Conservation (phyloP, 2,329 filamentous ascomycete species). For the Talaromyces sp. region DNA sequence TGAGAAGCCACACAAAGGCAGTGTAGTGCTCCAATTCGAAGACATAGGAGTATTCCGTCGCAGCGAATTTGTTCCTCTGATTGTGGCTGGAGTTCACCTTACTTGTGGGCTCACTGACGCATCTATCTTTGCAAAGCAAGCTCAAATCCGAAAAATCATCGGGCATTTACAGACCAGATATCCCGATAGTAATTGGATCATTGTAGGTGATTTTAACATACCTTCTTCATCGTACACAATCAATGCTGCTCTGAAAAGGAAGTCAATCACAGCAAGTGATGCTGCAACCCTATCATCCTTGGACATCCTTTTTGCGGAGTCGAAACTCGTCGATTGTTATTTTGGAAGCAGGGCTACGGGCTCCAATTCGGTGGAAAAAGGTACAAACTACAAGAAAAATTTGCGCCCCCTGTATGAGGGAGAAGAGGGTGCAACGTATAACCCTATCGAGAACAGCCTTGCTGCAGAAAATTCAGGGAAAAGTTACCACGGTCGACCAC, state of each 20-base stretch:
- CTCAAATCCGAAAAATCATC: constrained; percentile 53
- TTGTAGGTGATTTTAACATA: constrained; percentile 65
- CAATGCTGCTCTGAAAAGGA: constrained; percentile 49
- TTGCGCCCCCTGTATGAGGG: constrained; percentile 49
- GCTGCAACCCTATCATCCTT: constrained; percentile 44
- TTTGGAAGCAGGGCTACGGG: background rate
- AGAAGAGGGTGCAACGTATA: constrained; percentile 63
- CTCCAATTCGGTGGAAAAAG: background rate
- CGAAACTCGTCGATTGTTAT: background rate
- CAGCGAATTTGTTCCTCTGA: constrained; percentile 37
- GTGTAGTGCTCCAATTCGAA: constrained; percentile 48
- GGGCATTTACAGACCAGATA: constrained; percentile 46
- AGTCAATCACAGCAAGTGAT: constrained; percentile 53
- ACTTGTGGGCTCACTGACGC: constrained; percentile 60
- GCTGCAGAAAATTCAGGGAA: constrained; percentile 51
- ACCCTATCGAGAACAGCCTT: constrained; percentile 56
- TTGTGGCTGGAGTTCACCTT: constrained; percentile 60
- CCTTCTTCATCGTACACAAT: constrained; percentile 58
- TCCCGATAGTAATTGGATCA: constrained; percentile 48
- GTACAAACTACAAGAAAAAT: constrained; percentile 12
- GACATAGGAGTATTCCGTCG: constrained; percentile 32
- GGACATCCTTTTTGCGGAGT: constrained; percentile 34
- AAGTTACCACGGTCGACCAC: constrained; percentile 54
- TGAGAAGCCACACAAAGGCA: constrained; percentile 56
- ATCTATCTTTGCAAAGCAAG: constrained; percentile 55